phyloP scores from a whole-genome alignment of 345 rosid genomes.

The Euclidium syriacum region DNA sequence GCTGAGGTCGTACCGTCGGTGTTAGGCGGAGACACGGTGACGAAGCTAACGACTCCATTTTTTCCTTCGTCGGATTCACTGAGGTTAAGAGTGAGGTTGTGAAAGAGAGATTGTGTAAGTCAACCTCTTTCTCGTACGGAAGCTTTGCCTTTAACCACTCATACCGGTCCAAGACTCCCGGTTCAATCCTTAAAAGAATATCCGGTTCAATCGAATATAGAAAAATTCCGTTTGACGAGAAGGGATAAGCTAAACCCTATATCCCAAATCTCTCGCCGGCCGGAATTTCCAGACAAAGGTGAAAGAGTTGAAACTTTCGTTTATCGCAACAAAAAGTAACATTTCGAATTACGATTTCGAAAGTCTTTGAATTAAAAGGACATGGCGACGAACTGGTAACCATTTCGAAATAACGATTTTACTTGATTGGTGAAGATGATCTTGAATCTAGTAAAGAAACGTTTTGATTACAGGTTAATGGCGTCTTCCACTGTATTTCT shows the following conservation, averaged over 20 bases:
- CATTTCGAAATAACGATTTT: neutral
- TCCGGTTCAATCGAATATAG: too few species aligned
- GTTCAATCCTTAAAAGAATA: neutral
- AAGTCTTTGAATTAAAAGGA: neutral
- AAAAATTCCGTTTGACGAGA: neutral
- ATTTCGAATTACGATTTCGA: neutral
- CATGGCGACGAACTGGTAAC: constrained; percentile 33
- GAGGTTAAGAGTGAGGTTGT: neutral
- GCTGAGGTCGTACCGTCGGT: constrained; percentile 3
- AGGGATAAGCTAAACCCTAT: constrained; percentile 16
- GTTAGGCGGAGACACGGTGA: constrained; percentile 27
- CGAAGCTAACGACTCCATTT: constrained; percentile 30
- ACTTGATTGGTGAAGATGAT: neutral
- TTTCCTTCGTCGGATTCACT: constrained; percentile 1
- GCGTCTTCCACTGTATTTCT: constrained; percentile 30
- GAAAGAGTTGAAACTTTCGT: neutral
- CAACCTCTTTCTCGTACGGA: neutral
- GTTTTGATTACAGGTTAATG: constrained; percentile 23
- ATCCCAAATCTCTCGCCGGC: constrained; percentile 17
- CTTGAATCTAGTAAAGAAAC: neutral
- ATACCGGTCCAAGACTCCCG: neutral
- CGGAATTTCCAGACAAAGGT: constrained; percentile 13
- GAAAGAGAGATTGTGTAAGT: neutral
- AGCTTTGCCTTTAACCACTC: neutral
- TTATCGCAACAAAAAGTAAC: neutral